These are phyloP conservation scores for Bolboschoenoplectus hybrid DNA, from an alignment of 202 grass and related monocot genomes.

Conservation along the genomic window DNA sequence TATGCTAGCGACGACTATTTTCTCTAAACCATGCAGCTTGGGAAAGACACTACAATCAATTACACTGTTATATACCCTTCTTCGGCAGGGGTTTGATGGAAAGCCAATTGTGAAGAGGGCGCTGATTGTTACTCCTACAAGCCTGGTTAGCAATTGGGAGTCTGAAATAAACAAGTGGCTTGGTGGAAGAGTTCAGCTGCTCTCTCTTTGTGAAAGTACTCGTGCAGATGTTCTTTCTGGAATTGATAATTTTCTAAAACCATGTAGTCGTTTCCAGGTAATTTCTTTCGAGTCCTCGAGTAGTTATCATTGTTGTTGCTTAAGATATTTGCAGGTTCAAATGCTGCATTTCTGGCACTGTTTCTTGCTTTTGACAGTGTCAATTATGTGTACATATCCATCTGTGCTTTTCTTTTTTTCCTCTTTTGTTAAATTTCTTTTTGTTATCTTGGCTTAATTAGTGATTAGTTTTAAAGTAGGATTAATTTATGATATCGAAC, in stretches of 20 bases:
- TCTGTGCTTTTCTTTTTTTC: neutral
- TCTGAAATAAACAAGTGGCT: slow-evolving; percentile 97
- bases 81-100: slow-evolving; percentile 88
- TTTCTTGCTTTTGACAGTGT: neutral
- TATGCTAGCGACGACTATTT: slow-evolving; percentile 6
- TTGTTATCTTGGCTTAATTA: slow-evolving; percentile 13
- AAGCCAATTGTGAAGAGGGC: slow-evolving; percentile 87
- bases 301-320: neutral
- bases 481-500: neutral
- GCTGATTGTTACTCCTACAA: slow-evolving; percentile 91
- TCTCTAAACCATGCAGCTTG: slow-evolving; percentile 61
- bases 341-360: slow-evolving; percentile 1
- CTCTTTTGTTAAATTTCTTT: neutral
- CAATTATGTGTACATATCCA: neutral
- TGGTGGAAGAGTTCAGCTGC: slow-evolving; percentile 64
- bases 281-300: slow-evolving; percentile 22
- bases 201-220: slow-evolving; percentile 93
- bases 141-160: slow-evolving; percentile 97
- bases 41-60: slow-evolving; percentile 98
- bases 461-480: neutral
- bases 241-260: slow-evolving; percentile 88
- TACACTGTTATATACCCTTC: slow-evolving; percentile 84
- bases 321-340: neutral
- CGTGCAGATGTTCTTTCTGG: slow-evolving; percentile 89
- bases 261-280: slow-evolving; percentile 76